Conservation (phyloP, 495 filamentous ascomycete genomes). For the Aspergillus mulundensis region DNA sequence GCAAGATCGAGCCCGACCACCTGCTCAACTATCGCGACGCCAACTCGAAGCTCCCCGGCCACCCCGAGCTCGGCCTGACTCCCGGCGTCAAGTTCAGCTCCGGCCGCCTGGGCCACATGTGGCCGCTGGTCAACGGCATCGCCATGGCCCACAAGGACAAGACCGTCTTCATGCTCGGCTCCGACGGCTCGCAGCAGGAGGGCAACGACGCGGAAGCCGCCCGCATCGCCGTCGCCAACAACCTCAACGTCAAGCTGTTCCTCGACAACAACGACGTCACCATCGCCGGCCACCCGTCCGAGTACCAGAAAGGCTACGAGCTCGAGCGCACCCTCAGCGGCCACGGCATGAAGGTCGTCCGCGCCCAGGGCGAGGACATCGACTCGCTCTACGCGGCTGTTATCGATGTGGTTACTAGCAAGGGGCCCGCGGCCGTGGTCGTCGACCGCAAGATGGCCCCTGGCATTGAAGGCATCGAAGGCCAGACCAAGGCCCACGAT, state of each 20-base stretch:
- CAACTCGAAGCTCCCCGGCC: conserved; percentile 37
- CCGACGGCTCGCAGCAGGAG: conserved; percentile 40
- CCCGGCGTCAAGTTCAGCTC: conserved; percentile 40
- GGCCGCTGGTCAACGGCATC: conserved; percentile 39
- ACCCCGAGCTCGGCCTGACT: conserved; percentile 37
- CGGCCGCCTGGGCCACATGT: conserved; percentile 40
- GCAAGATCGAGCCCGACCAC: conserved; percentile 35
- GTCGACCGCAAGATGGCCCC: conserved; percentile 35
- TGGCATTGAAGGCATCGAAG: conserved; percentile 34
- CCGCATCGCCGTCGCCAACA: conserved; percentile 33
- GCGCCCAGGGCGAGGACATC: conserved; percentile 32
- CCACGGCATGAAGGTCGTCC: conserved; percentile 34
- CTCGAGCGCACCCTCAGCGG: conserved; percentile 28
- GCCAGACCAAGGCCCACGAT: conserved; percentile 33
- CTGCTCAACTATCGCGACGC: conserved; percentile 40
- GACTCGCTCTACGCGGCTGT: conserved; percentile 32
- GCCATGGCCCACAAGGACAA: conserved; percentile 36
- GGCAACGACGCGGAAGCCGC: conserved; percentile 42
- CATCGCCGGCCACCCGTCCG: conserved; percentile 36
- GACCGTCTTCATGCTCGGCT: conserved; percentile 33
- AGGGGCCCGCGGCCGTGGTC: conserved; percentile 34
- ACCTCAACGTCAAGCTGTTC: conserved; percentile 40
- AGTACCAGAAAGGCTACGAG: conserved; percentile 36
- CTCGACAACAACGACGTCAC: conserved; percentile 43
- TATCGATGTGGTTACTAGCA: conserved; percentile 28